Conservation (phyloP, 2,329 filamentous ascomycete genomes). For the Cercospora zeina region DNA sequence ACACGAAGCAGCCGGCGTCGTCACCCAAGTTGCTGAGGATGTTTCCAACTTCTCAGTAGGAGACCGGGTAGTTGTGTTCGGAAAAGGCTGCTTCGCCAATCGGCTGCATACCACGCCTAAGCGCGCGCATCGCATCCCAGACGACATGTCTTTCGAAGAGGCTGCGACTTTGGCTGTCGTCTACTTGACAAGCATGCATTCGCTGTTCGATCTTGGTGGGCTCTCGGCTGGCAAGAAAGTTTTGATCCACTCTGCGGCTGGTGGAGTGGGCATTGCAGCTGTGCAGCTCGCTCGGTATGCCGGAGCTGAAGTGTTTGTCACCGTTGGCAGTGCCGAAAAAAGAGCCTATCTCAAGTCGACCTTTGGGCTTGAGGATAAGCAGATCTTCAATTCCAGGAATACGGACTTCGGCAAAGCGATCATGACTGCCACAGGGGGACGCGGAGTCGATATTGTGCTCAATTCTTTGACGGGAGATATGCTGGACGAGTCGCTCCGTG, state of each 20-base stretch:
- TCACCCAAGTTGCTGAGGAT: slow-evolving; percentile 34
- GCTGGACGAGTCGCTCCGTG: slow-evolving; percentile 33
- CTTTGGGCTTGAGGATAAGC: slow-evolving; percentile 31
- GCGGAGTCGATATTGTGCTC: slow-evolving; percentile 41
- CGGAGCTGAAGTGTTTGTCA: slow-evolving; percentile 35
- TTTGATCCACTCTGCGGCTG: slow-evolving; percentile 40
- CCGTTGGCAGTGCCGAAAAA: slow-evolving; percentile 36
- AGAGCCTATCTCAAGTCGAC: slow-evolving; percentile 26
- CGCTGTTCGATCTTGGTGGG: slow-evolving; percentile 16
- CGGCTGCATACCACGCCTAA: neutral
- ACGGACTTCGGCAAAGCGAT: slow-evolving; percentile 33
- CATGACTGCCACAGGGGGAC: slow-evolving; percentile 30
- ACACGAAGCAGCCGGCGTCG: slow-evolving; percentile 41
- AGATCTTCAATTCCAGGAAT: slow-evolving; percentile 38
- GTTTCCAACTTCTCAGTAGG: slow-evolving; percentile 33
- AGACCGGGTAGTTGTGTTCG: slow-evolving; percentile 26
- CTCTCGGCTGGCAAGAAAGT: slow-evolving; percentile 27
- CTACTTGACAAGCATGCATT: slow-evolving; percentile 20
- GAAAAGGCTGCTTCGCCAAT: neutral
- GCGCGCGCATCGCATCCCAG: slow-evolving; percentile 21
- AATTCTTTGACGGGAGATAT: slow-evolving; percentile 36
- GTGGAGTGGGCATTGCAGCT: slow-evolving; percentile 37
- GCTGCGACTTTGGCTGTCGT: slow-evolving; percentile 24
- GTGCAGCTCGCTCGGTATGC: slow-evolving; percentile 32
- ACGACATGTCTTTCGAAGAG: slow-evolving; percentile 26